Evolutionary conservation across 1,284 basidiomycete genomes (phyloP), one percentile per base, ranked within the genome.

Genomic region (Tilletia indica): DNA sequence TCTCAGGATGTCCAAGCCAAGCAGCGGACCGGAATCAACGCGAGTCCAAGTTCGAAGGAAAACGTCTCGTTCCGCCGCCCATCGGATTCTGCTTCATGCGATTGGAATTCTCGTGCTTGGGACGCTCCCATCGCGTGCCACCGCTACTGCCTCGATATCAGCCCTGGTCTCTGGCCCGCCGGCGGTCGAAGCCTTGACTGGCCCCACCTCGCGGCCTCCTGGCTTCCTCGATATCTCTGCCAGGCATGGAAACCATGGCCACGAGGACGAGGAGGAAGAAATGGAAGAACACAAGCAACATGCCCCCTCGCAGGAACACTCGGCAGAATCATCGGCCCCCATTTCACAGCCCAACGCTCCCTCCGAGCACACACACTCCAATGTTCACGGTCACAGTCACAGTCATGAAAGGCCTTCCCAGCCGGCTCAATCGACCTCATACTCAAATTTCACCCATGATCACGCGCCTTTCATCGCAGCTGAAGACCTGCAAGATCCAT

Each of bases 191-290:
- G 42, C 42, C 14, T 45, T 45, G 42, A 45, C 6, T 14, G 14
- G 42, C 42, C 42, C 14, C 1, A 14, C 14, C 14, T 45, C 42
- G 1, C 3, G 9, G 14, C 14, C 42, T 14, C 42, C 1, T 45
- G 9, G 42, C 6, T 14, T 45, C 14, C 3, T 3, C 42, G 6
- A 6, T 25, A 19, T 74, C 39, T 1, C 70, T 8, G 48, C 36
- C 25, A 72, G 76, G 36, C 76, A 77, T 31, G 76, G 72, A 14
- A 72, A 77, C 36, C 70, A 75, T 42, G 72, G 54, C 4, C 68
- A 77, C 34, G 73, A 72, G 12, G 54, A 72, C 5, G 73, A 73
- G 4, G 72, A 70, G 16, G 69, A 63, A 12, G 70, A 67, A 12
- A 67, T 61, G 0, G 54, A 66, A 6, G 31, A 58, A 63, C 42